These are phyloP conservation scores for Trichophyton simii DNA, from an alignment of 2,329 filamentous ascomycete species.

Conservation along the genomic window DNA sequence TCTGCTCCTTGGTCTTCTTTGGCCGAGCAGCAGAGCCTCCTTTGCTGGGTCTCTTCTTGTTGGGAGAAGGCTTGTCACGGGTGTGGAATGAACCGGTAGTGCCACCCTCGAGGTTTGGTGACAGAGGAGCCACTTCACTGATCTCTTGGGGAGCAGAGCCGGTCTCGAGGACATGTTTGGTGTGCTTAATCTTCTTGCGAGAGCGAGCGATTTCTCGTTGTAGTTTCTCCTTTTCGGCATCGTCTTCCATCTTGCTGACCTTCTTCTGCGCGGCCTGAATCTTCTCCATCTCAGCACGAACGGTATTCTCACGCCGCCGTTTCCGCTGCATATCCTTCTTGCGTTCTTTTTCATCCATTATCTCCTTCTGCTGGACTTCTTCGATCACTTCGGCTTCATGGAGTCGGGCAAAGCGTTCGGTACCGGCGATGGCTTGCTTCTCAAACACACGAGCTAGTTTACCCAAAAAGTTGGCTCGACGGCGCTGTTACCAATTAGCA, in stretches of 20 bases:
- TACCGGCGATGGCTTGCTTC: slow-evolving; percentile 57
- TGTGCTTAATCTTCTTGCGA: slow-evolving; percentile 85
- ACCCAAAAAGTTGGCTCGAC: slow-evolving; percentile 44
- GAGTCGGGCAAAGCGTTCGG: slow-evolving; percentile 60
- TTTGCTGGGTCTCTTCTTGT: slow-evolving; percentile 43
- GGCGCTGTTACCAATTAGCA: slow-evolving; percentile 37
- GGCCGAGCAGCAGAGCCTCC: slow-evolving; percentile 46
- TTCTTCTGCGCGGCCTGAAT: slow-evolving; percentile 66
- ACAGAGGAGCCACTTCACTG: slow-evolving; percentile 56
- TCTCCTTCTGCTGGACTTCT: slow-evolving; percentile 78
- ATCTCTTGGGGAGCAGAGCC: slow-evolving; percentile 63
- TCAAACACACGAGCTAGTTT: slow-evolving; percentile 48
- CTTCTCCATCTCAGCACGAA: slow-evolving; percentile 76
- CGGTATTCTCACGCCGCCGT: slow-evolving; percentile 83
- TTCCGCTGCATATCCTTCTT: slow-evolving; percentile 99
- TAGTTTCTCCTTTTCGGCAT: slow-evolving; percentile 67
- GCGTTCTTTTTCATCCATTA: slow-evolving; percentile 91
- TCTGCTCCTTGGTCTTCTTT: slow-evolving; percentile 75
- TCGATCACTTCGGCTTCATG: slow-evolving; percentile 71
- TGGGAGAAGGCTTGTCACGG: slow-evolving; percentile 40
- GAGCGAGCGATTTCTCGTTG: slow-evolving; percentile 77
- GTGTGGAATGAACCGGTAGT: slow-evolving; percentile 75
- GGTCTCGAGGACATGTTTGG: slow-evolving; percentile 73
- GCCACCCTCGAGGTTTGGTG: slow-evolving; percentile 72
- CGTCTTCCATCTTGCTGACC: slow-evolving; percentile 66